Percentiles rank a stretch among this genome's conserved stretches.
Conservation (phyloP, 106 monocot genomes). For the Dendrobium huoshanense region DNA sequence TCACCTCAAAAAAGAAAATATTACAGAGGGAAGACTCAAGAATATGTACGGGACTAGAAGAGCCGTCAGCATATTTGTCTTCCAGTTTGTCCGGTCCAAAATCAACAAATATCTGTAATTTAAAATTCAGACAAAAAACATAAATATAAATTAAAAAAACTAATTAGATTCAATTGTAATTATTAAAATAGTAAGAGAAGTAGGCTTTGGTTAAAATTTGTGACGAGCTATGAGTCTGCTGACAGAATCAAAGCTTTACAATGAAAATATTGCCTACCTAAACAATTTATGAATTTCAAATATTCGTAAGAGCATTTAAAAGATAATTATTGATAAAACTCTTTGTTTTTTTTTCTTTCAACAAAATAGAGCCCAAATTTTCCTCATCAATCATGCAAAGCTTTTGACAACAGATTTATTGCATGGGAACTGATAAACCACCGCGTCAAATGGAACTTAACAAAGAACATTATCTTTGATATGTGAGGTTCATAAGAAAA, state of each 20-base stretch:
- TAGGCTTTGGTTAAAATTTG: not conserved
- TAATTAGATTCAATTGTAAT: not conserved
- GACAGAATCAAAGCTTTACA: not conserved
- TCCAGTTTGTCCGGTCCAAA: conserved; percentile 90
- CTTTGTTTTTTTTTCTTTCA: not conserved
- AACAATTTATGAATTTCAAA: not conserved
- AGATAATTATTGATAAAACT: not conserved
- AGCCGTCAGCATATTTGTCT: conserved; percentile 80
- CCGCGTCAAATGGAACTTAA: not conserved
- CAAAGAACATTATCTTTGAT: not conserved
- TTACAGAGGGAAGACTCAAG: conserved; percentile 58
- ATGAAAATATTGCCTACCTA: not conserved
- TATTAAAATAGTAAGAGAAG: not conserved
- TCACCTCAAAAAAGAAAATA: conserved; percentile 74
- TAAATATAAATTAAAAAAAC: not conserved
- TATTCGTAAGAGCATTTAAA: not conserved
- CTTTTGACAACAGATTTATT: not conserved
- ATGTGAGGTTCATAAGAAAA: not conserved
- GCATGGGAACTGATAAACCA: not conserved
- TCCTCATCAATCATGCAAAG: too few species aligned
- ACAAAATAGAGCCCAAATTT: not conserved
- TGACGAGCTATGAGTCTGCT: not conserved
- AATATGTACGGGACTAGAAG: conserved; percentile 93
- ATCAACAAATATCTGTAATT: conserved; percentile 68
- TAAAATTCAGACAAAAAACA: not conserved